phyloP scores from a whole-genome alignment of 2,329 filamentous ascomycete genomes.

The Lasiodiplodia sp. region DNA sequence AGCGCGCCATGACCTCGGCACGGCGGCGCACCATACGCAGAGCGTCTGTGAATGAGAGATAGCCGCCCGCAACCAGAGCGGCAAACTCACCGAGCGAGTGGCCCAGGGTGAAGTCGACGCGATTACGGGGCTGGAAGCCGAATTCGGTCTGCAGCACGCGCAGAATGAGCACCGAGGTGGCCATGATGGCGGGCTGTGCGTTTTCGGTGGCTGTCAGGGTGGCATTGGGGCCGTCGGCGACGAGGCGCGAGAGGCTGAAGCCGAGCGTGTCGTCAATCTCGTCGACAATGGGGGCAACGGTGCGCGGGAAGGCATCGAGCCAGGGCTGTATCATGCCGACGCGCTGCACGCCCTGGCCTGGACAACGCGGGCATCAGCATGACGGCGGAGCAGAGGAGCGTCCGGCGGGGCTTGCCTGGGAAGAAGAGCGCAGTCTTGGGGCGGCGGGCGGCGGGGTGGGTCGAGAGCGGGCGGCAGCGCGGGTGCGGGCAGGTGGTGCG shows the following conservation, averaged over 20 bases:
- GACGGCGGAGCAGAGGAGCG: slow-evolving; percentile 4
- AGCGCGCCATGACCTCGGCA: slow-evolving; percentile 83
- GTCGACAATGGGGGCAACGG: slow-evolving; percentile 77
- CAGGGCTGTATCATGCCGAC: slow-evolving; percentile 88
- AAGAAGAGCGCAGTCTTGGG: slow-evolving; percentile 51
- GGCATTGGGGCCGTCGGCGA: slow-evolving; percentile 79
- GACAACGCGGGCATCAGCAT: slow-evolving; percentile 5
- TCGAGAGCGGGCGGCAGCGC: slow-evolving; percentile 1
- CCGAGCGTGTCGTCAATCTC: slow-evolving; percentile 83
- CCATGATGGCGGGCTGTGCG: slow-evolving; percentile 96
- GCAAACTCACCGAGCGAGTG: slow-evolving; percentile 95
- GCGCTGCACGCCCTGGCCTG: slow-evolving; percentile 87
- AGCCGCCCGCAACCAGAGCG: slow-evolving; percentile 83
- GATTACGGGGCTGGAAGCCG: slow-evolving; percentile 72
- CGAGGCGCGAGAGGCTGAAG: slow-evolving; percentile 74
- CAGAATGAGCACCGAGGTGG: slow-evolving; percentile 87
- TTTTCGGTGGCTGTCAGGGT: slow-evolving; percentile 82
- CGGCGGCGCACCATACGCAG: slow-evolving; percentile 77
- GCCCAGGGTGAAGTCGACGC: slow-evolving; percentile 83
- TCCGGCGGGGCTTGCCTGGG: slow-evolving; percentile 36
- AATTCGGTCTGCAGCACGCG: slow-evolving; percentile 87
- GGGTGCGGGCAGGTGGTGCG: slow-evolving; percentile 13
- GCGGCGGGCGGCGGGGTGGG: neutral
- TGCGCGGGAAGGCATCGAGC: slow-evolving; percentile 84
- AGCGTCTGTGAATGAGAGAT: slow-evolving; percentile 79